Base-by-base conservation (phyloP, 257 asterid species). In the Fraxinus pennsylvanica region DNA sequence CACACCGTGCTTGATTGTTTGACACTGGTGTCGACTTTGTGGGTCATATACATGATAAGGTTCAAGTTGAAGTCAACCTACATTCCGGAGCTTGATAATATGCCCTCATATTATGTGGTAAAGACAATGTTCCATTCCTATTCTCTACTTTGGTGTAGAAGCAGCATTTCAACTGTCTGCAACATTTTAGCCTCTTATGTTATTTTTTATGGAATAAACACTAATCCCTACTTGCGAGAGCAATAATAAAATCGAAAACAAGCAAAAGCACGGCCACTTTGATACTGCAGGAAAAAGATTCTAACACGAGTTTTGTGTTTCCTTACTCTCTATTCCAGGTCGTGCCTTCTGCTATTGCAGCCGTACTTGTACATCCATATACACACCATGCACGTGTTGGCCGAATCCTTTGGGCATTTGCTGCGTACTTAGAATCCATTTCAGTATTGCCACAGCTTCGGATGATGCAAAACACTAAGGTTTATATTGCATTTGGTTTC, bases 391-490 rank as follows among this genome's bases (percentile, higher is more conserved):
- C 69, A 8, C 80, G 38, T 4, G 47, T 88, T 75, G 81, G 72
- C 43, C 85, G 97, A 29, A 79, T 95, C 67, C 82, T 88, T 47
- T 95, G 99, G 99, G 97, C 96, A 0, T 92, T 93, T 76, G 83
- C 96, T 19, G 92, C 89, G 29, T 95, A 95, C 88, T 61, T 90
- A 85, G 99, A 95, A 83, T 84, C 99, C 50, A 78, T 93, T 45
- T 88, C 97, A 2, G 98, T 95, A 27, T 82, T 91, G 82, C 98
- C 98, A 75, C 99, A 93, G 50, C 98, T 95, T 74, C 94, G 92
- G 73, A 87, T 95, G 96, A 84, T 95, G 88, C 99, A 93, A 87
- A 95, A 93, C 72, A 84, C 91, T 9, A 92, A 90, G 97, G 98
- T 94, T 69, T 19, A n/a, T 41, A 10, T 52, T 8, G 2, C 15